A percentile compares a stretch with the other conserved stretches of the same genome.
Conservation (phyloP, 1,139 yeast genomes). For the Hansenula lynferdii region DNA sequence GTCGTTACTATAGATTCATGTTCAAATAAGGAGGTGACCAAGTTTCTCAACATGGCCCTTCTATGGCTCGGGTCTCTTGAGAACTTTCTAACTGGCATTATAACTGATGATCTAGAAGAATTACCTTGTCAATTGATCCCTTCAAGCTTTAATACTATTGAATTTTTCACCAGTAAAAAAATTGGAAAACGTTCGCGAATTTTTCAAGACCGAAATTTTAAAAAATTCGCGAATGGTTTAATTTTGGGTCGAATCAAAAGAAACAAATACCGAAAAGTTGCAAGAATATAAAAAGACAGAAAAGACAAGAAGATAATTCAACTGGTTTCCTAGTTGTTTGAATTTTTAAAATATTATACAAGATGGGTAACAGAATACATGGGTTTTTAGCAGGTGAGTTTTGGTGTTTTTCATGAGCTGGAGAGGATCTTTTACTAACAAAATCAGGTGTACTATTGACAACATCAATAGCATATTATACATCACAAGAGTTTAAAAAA, state of each 20-base stretch:
- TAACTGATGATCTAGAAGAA: too few species aligned
- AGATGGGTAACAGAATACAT: constrained; percentile 62
- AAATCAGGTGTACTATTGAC: constrained; percentile 54
- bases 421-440: too few species aligned
- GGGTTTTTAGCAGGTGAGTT: constrained; percentile 57
- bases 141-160: too few species aligned
- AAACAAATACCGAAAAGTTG: neutral
- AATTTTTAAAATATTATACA: constrained; percentile 1
- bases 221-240: too few species aligned
- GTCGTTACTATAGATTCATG: constrained; percentile 69
- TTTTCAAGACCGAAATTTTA: too few species aligned
- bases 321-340: neutral
- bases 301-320: neutral
- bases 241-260: neutral
- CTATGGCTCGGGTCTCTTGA: constrained; percentile 32
- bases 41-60: constrained; percentile 50
- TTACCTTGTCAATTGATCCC: too few species aligned
- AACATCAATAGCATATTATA: constrained; percentile 59
- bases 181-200: neutral
- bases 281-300: neutral
- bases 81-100: too few species aligned
- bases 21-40: constrained; percentile 61
- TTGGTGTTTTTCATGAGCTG: too few species aligned
- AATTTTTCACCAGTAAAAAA: neutral
- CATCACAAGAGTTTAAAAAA: constrained; percentile 51